A percentile compares a stretch with the other conserved stretches of the same genome.
phyloP scores from a whole-genome alignment of 306 rosid species.

The Glycine tomentella region DNA sequence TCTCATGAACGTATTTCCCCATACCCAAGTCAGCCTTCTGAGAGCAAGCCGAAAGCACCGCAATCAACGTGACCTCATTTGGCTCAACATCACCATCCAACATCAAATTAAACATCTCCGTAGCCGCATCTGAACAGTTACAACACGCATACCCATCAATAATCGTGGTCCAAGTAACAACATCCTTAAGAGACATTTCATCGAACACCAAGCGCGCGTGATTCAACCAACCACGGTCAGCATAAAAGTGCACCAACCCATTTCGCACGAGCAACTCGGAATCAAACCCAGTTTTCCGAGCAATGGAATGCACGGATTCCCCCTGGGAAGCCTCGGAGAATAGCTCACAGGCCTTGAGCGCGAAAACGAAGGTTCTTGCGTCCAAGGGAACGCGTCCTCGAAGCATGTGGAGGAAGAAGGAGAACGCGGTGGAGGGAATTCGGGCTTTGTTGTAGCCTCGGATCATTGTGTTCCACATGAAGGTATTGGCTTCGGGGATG shows the following conservation, averaged over 20 bases:
- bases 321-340: constrained; percentile 39
- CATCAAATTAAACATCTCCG: constrained; percentile 64
- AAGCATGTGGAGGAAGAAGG: constrained; percentile 59
- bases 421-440: constrained; percentile 53
- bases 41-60: constrained; percentile 66
- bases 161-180: constrained; percentile 85
- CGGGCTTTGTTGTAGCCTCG: constrained; percentile 60
- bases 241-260: constrained; percentile 68
- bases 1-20: constrained; percentile 61
- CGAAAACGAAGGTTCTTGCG: constrained; percentile 64
- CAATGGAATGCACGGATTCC: constrained; percentile 56
- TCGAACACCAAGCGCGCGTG: constrained; percentile 71
- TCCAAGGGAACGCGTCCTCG: constrained; percentile 52
- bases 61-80: constrained; percentile 76
- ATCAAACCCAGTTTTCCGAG: constrained; percentile 66
- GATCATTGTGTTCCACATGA: constrained; percentile 85
- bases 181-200: constrained; percentile 67
- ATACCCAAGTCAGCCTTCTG: constrained; percentile 51
- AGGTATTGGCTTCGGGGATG: constrained; percentile 67
- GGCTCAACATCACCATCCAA: constrained; percentile 63
- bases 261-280: constrained; percentile 63
- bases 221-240: constrained; percentile 50
- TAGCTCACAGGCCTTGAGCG: constrained; percentile 64
- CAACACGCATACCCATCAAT: constrained; percentile 68
- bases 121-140: constrained; percentile 58